phyloP scores from a whole-genome alignment of 2,329 filamentous ascomycete species.

The Diplodia scrobiculata region DNA sequence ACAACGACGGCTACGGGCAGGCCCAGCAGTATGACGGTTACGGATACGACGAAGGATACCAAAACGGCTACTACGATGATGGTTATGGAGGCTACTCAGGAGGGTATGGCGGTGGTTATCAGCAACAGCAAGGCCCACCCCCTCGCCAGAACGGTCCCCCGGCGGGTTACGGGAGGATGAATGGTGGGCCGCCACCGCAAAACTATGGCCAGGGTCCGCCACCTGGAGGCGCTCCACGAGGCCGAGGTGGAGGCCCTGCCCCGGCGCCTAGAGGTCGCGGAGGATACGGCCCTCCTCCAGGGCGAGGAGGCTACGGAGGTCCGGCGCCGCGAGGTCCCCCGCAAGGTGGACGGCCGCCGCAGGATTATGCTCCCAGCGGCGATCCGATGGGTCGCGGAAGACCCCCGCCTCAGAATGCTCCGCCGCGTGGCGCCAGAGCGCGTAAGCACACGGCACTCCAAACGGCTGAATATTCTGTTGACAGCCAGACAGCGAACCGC shows the following conservation, averaged over 20 bases:
- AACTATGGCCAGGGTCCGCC: constrained; percentile 18
- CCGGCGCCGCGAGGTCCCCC: constrained; percentile 8
- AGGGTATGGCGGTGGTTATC: constrained; percentile 31
- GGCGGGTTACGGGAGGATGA: constrained; percentile 34
- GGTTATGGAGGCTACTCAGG: constrained; percentile 9
- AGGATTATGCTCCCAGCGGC: constrained; percentile 19
- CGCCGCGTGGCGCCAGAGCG: constrained; percentile 29
- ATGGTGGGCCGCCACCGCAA: constrained; percentile 32
- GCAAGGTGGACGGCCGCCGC: constrained; percentile 14
- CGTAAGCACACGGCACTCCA: constrained; percentile 10
- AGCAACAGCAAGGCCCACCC: constrained; percentile 35
- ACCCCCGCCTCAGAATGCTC: constrained; percentile 17
- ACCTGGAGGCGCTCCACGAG: constrained; percentile 21
- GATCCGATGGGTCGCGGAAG: constrained; percentile 27
- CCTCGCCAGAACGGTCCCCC: constrained; percentile 12
- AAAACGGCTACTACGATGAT: constrained; percentile 37
- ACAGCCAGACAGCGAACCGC: constrained; percentile 34
- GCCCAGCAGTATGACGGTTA: constrained; percentile 41
- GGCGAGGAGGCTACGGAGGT: constrained; percentile 7
- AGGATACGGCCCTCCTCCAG: constrained; percentile 22
- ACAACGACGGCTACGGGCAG: constrained; percentile 30
- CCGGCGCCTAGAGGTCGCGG: constrained; percentile 11
- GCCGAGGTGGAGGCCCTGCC: constrained; percentile 8
- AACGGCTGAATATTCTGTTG: background rate
- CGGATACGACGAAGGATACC: constrained; percentile 43